Evolutionary conservation across 352 stramenopile genomes (phyloP).

Genomic region (Phytophthora pluvialis): DNA sequence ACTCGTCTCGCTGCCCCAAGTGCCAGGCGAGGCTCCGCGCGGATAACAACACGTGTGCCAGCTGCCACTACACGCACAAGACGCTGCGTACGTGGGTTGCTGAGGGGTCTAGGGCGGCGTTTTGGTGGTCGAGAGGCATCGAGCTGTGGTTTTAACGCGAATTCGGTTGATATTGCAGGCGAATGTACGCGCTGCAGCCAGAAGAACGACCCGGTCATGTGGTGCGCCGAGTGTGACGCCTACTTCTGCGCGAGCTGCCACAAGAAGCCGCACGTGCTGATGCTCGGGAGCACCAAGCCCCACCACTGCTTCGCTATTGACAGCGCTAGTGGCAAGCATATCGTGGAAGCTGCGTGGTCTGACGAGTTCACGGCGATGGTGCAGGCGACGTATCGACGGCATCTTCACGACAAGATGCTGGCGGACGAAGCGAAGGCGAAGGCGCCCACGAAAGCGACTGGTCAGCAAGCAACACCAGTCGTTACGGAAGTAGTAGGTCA

Average conservation of each 20-base stretch:
- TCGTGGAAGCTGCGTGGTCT: constrained; percentile 52
- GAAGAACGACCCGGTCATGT: constrained; percentile 48
- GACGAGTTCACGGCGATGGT: constrained; percentile 40
- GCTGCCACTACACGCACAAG: constrained; percentile 51
- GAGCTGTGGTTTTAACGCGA: background rate
- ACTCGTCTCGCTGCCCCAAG: constrained; percentile 47
- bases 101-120: background rate
- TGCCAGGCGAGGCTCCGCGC: constrained; percentile 51
- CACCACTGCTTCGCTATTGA: constrained; percentile 70
- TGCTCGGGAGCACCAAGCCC: constrained; percentile 35
- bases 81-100: constrained; percentile 37
- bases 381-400: constrained; percentile 38
- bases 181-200: constrained; percentile 53
- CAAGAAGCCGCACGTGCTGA: constrained; percentile 61
- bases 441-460: constrained; percentile 9
- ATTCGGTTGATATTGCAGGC: constrained; percentile 31
- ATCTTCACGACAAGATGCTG: constrained; percentile 37
- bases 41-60: constrained; percentile 42
- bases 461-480: constrained; percentile 2
- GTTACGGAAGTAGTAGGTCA: constrained; percentile 9
- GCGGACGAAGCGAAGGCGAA: constrained; percentile 15
- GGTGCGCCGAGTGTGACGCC: constrained; percentile 69
- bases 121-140: constrained; percentile 2
- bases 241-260: constrained; percentile 69
- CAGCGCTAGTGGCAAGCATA: constrained; percentile 54